Base-by-base conservation (phyloP, 768 basidiomycete genomes). In the Melanogaster broomeanus region DNA sequence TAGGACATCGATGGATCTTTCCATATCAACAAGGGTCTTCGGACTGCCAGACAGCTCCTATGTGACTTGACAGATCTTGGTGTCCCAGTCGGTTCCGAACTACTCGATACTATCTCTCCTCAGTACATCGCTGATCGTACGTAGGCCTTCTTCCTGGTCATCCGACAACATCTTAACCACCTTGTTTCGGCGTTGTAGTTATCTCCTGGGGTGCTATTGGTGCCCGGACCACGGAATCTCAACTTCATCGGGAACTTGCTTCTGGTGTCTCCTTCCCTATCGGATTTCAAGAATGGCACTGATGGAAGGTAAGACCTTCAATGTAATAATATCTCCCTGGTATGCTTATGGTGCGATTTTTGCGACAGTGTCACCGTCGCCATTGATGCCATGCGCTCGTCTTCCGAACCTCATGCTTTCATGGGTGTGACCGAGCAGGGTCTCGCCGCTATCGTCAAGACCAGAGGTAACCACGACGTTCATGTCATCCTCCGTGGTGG, bases 261-360 rank as follows among this genome's bases (percentile, higher is more conserved):
- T 93, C 90, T 4, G 96, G 95, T 64, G 87, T 91, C 22, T 97
- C 95, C 45, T 98, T 97, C 86, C 95, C 97, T 19, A 93, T 98
- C 57, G 92, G 93, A 9, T 99, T n/a, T 99, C 85, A 99, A 99
- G 73, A 99, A 99, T 68, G 96, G 97, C 48, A 99, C 97, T 3
- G 96, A 98, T 69, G 97, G 97, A 48, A 85, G 84, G 83, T 82
- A 57, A 48, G 70, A 48, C 40, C 30, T 16, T 13, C 9, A 10
- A 4, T 16, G 24, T 33, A n/a, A n/a, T 27, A 10, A 37, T 52
- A 27, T 12, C 1, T 4, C 8, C 49, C 51, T 25, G 25, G 10
- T 45, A 22, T 53, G 2, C 50, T 53, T 28, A 54, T 34, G 55
- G 8, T 28, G 18, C 33, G 10, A 15, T 33, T 49, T 45, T 49